Conservation (phyloP, 2,329 filamentous ascomycete genomes). For the Claviceps pazoutovae region DNA sequence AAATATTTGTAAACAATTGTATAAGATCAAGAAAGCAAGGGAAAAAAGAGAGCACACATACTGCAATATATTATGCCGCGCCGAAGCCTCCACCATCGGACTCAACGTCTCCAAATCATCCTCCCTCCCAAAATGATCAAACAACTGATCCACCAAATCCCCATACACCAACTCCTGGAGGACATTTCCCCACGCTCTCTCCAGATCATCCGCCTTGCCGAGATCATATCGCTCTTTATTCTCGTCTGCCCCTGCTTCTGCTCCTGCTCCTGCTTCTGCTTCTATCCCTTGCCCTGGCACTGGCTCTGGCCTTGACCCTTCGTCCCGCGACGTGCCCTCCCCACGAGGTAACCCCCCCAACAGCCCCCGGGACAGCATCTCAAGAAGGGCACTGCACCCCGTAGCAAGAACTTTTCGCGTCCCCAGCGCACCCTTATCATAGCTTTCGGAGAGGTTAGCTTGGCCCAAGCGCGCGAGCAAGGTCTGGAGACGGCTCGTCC, state of each 20-base stretch:
- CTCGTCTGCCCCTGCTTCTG: not conserved
- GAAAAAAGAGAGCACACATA: constrained; percentile 29
- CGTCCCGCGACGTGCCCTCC: not conserved
- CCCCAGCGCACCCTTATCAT: constrained; percentile 64
- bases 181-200: constrained; percentile 52
- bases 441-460: constrained; percentile 64
- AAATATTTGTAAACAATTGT: not conserved
- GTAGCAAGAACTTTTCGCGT: constrained; percentile 63
- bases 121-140: constrained; percentile 44
- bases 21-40: not conserved
- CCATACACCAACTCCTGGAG: constrained; percentile 55
- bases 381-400: constrained; percentile 53
- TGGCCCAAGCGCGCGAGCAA: constrained; percentile 48
- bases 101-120: constrained; percentile 51
- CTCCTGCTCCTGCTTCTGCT: constrained; percentile 6
- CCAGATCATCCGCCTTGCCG: constrained; percentile 44
- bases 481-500: constrained; percentile 45
- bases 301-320: no score
- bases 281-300: not conserved
- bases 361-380: constrained; percentile 52
- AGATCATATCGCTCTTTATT: constrained; percentile 37
- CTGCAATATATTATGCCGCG: constrained; percentile 57
- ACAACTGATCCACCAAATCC: constrained; percentile 49
- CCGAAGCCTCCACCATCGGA: constrained; percentile 45
- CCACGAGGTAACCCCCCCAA: constrained; percentile 35